phyloP scores from a whole-genome alignment of 2,329 filamentous ascomycete genomes.

The Didymella lethalis region DNA sequence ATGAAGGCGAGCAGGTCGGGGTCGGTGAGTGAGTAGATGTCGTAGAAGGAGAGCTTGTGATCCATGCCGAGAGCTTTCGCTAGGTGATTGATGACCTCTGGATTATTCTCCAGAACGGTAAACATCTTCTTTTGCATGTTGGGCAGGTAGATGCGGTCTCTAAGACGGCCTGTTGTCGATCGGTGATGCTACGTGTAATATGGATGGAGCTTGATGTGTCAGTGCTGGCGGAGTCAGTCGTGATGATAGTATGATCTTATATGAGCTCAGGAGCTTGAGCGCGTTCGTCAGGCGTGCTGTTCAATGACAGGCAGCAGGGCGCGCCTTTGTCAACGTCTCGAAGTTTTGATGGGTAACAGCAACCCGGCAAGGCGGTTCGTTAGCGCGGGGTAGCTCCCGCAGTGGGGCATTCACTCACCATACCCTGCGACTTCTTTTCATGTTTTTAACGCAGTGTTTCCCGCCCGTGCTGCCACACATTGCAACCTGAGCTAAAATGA shows the following conservation, averaged over 20 bases:
- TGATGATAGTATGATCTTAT: not conserved
- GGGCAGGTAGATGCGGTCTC: not conserved
- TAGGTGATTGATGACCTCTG: slow-evolving; percentile 61
- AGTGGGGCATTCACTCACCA: slow-evolving; percentile 6
- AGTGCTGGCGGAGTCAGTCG: slow-evolving; percentile 3
- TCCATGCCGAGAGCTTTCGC: slow-evolving; percentile 60
- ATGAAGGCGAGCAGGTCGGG: slow-evolving; percentile 58
- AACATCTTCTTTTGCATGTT: slow-evolving; percentile 43
- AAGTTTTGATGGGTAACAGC: not conserved
- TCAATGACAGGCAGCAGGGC: slow-evolving; percentile 9
- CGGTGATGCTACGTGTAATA: not conserved
- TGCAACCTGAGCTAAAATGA: not conserved
- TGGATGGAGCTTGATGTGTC: not conserved
- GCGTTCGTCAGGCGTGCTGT: not conserved
- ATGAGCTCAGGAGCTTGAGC: not conserved
- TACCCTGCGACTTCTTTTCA: not conserved
- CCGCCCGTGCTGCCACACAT: not conserved
- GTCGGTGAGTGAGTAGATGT: slow-evolving; percentile 63
- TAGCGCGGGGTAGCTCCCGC: slow-evolving; percentile 4
- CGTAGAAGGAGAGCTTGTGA: slow-evolving; percentile 58
- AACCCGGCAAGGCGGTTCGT: not conserved
- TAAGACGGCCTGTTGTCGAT: not conserved
- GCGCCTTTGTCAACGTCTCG: not conserved
- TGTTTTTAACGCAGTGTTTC: not conserved
- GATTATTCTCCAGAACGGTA: slow-evolving; percentile 60